Evolutionary conservation across 139 green algal genomes (phyloP).

Genomic region (Picochlorum sp.): DNA sequence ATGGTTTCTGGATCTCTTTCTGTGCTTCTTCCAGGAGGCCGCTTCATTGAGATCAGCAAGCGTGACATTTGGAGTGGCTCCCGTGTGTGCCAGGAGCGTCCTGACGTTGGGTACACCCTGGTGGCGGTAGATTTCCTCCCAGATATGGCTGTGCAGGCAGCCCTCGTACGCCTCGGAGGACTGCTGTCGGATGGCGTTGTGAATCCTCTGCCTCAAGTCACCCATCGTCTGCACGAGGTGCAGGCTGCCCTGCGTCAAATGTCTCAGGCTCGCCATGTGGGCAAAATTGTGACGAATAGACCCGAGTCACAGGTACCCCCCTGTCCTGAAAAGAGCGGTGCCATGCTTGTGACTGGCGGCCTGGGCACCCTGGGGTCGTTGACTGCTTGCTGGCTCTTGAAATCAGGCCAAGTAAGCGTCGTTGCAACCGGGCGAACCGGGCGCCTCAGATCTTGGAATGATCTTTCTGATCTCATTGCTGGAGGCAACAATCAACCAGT

Average conservation of each 20-base stretch:
- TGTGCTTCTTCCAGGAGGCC: no score
- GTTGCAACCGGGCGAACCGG: conserved; percentile 46
- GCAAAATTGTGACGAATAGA: conserved; percentile 72
- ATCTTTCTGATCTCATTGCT: conserved; percentile 1
- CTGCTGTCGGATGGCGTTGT: conserved; percentile 39
- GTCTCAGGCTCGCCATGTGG: conserved; percentile 70
- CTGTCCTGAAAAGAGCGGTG: background rate
- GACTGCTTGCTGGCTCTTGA: conserved; percentile 48
- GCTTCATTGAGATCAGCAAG: no score
- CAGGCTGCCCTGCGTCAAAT: conserved; percentile 71
- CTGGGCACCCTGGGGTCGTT: conserved; percentile 63
- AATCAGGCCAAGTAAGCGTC: conserved; percentile 22
- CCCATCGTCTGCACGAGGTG: conserved; percentile 35
- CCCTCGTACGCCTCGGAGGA: conserved; percentile 24
- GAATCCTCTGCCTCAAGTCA: conserved; percentile 34
- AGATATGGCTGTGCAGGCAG: conserved; percentile 23
- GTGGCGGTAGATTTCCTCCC: no score
- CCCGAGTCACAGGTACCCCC: conserved; percentile 11
- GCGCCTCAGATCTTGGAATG: conserved; percentile 10
- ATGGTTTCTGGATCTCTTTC: no score
- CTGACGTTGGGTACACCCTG: no score
- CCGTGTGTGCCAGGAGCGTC: no score
- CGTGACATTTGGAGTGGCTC: no score
- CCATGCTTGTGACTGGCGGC: conserved; percentile 54
- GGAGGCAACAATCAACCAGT: conserved; percentile 1